Evolutionary conservation across 2,329 filamentous ascomycete species (phyloP).

Genomic region (Stachybotrys chartarum): DNA sequence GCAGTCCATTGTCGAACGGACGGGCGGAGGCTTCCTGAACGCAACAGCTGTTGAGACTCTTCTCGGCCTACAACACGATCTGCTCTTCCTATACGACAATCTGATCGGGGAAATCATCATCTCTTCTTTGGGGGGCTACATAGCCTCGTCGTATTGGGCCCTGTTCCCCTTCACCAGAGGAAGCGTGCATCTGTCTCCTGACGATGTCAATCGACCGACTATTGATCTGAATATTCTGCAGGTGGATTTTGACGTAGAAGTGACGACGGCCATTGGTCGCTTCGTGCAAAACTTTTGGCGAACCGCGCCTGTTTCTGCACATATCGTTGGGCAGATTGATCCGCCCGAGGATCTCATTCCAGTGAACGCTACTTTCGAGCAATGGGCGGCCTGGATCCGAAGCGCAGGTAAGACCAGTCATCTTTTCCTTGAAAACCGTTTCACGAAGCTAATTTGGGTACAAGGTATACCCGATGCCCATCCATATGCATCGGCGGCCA

Average conservation of each 20-base stretch:
- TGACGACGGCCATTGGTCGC: neutral
- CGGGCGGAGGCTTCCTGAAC: slow-evolving; percentile 17
- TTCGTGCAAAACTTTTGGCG: neutral
- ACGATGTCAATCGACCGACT: slow-evolving; percentile 23
- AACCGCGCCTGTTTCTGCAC: neutral
- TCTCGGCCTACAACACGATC: slow-evolving; percentile 36
- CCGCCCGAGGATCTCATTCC: neutral
- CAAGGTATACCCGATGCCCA: slow-evolving; percentile 16
- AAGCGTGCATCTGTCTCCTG: slow-evolving; percentile 31
- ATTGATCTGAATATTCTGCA: slow-evolving; percentile 20
- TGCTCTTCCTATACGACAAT: slow-evolving; percentile 37
- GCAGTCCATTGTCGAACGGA: slow-evolving; percentile 11
- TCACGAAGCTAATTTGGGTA: neutral
- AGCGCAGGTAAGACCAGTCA: neutral
- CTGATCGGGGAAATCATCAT: slow-evolving; percentile 41
- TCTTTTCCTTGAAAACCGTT: neutral
- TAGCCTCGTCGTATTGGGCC: slow-evolving; percentile 29
- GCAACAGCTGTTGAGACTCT: slow-evolving; percentile 28
- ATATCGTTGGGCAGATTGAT: neutral
- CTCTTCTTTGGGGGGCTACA: slow-evolving; percentile 16
- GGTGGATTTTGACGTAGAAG: slow-evolving; percentile 25
- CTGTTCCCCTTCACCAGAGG: slow-evolving; percentile 32
- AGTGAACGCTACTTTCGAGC: neutral
- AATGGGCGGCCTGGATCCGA: neutral
- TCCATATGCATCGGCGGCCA: slow-evolving; percentile 37